These are phyloP conservation scores for Aspergillus terreus DNA, from an alignment of 2,329 filamentous ascomycete genomes.

Conservation along the genomic window DNA sequence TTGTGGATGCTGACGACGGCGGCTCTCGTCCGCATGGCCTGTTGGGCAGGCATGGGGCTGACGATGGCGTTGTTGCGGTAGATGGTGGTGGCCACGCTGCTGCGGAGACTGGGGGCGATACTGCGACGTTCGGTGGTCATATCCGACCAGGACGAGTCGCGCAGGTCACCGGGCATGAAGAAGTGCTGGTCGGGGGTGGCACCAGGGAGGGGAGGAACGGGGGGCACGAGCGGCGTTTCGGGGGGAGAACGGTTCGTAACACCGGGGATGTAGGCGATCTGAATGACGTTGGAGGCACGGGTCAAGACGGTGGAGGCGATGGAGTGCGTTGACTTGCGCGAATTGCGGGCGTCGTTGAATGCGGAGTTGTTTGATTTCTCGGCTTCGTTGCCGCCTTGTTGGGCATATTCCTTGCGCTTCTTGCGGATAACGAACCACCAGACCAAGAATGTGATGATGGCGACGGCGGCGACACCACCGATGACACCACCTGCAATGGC, in stretches of 20 bases:
- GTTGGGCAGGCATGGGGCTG: slow-evolving; percentile 73
- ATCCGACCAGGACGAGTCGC: slow-evolving; percentile 85
- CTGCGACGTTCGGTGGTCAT: slow-evolving; percentile 58
- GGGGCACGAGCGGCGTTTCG: slow-evolving; percentile 83
- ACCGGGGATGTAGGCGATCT: slow-evolving; percentile 97
- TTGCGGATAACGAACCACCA: slow-evolving; percentile 88
- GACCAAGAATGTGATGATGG: slow-evolving; percentile 71
- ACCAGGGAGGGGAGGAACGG: slow-evolving; percentile 84
- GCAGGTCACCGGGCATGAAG: slow-evolving; percentile 85
- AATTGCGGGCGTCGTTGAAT: slow-evolving; percentile 54
- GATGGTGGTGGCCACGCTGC: slow-evolving; percentile 84
- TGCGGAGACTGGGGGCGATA: slow-evolving; percentile 46
- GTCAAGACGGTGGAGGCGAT: slow-evolving; percentile 95
- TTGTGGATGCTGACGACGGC: slow-evolving; percentile 91
- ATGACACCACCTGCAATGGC: slow-evolving; percentile 90
- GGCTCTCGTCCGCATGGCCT: slow-evolving; percentile 81
- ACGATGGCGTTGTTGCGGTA: slow-evolving; percentile 89
- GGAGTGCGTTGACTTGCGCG: slow-evolving; percentile 79
- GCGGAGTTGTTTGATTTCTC: slow-evolving; percentile 45
- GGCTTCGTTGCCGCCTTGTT: slow-evolving; percentile 47
- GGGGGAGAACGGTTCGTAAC: slow-evolving; percentile 88
- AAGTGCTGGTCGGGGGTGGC: slow-evolving; percentile 75
- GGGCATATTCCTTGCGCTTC: slow-evolving; percentile 58
- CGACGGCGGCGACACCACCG: slow-evolving; percentile 74
- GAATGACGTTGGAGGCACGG: slow-evolving; percentile 96